phyloP scores from a whole-genome alignment of 2,329 filamentous ascomycete species.

The Aspergillus sp. region DNA sequence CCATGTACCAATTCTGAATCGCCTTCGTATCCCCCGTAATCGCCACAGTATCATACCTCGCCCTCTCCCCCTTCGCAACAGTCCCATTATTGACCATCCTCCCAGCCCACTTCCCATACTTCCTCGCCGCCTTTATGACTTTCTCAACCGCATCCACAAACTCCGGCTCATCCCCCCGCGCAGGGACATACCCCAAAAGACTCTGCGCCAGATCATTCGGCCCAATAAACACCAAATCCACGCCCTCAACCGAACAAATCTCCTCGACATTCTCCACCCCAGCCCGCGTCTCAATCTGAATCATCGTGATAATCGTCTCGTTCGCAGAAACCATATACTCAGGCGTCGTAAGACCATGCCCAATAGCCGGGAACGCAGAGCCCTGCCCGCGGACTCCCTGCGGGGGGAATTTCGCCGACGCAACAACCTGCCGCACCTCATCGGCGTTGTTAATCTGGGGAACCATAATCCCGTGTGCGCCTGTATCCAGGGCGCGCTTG shows the following conservation, averaged over 20 bases:
- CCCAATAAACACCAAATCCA: conserved; percentile 41
- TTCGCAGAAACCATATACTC: conserved; percentile 38
- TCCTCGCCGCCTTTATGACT: conserved; percentile 57
- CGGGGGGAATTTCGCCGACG: conserved; percentile 29
- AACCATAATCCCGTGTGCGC: conserved; percentile 52
- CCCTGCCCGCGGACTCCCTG: conserved; percentile 30
- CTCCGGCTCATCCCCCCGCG: conserved; percentile 55
- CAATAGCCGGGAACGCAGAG: conserved; percentile 26
- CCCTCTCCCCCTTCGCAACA: conserved; percentile 40
- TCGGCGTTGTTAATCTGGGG: conserved; percentile 51
- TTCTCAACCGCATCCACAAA: conserved; percentile 60
- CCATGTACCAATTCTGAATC: conserved; percentile 52
- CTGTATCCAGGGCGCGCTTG: conserved; percentile 27
- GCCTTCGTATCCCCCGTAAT: conserved; percentile 49
- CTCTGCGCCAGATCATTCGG: conserved; percentile 39
- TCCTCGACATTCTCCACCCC: conserved; percentile 43
- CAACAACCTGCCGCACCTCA: conserved; percentile 31
- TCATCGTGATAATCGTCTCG: conserved; percentile 31
- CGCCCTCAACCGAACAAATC: conserved; percentile 39
- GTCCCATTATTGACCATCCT: conserved; percentile 50
- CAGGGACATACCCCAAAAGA: conserved; percentile 61
- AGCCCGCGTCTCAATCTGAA: conserved; percentile 42
- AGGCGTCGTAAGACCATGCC: conserved; percentile 32
- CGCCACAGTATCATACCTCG: conserved; percentile 46
- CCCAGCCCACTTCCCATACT: conserved; percentile 66